Evolutionary conservation across 2,329 filamentous ascomycete genomes (phyloP).

Genomic region (Teratosphaeriaceae sp.): DNA sequence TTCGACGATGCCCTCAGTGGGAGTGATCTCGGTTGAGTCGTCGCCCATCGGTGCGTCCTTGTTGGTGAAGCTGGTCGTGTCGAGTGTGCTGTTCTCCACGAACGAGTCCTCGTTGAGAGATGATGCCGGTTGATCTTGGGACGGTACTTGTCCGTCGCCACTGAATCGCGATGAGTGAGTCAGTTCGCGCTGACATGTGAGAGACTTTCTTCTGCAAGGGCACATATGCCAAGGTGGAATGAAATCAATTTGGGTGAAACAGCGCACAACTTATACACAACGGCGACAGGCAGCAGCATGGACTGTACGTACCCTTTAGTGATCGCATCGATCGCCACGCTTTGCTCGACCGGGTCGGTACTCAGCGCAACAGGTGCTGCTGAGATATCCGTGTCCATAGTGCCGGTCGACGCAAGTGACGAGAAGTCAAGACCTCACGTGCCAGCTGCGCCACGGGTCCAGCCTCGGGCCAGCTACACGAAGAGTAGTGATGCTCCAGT

Average conservation of each 20-base stretch:
- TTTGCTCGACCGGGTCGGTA: constrained; percentile 4
- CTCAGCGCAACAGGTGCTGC: not conserved
- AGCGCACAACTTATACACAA: not conserved
- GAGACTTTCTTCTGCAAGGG: no score
- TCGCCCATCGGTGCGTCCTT: constrained; percentile 13
- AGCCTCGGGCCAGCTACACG: not conserved
- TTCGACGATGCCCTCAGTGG: constrained; percentile 35
- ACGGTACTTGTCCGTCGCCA: constrained; percentile 9
- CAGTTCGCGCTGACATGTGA: not conserved
- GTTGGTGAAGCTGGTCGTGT: constrained; percentile 15
- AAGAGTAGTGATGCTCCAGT: not conserved
- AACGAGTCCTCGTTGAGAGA: constrained; percentile 20
- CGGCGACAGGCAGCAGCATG: not conserved
- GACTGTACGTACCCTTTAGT: constrained; percentile 8
- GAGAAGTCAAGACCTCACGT: not conserved
- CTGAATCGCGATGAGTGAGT: constrained; percentile 8
- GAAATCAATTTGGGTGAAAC: not conserved
- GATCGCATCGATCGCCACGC: constrained; percentile 6
- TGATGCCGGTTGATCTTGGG: constrained; percentile 5
- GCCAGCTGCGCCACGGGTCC: constrained; percentile 1
- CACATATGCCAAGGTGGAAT: not conserved
- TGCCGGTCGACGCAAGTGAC: constrained; percentile 5
- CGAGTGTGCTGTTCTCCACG: constrained; percentile 14
- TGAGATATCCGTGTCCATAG: constrained; percentile 11
- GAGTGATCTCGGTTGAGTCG: constrained; percentile 28